Evolutionary conservation across 345 rosid species (phyloP).

Genomic region (Dipteronia dyeriana): DNA sequence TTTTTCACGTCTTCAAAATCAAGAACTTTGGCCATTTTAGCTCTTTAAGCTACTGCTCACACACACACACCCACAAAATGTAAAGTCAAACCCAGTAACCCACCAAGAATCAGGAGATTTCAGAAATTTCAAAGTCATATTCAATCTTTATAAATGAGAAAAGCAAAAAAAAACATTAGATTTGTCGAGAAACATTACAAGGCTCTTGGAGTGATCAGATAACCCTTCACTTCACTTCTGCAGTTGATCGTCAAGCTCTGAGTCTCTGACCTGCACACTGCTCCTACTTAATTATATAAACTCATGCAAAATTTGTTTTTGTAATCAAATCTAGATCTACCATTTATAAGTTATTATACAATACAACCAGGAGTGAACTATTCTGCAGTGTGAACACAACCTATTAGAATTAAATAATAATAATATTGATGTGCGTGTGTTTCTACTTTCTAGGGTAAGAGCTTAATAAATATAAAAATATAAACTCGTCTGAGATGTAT

Average conservation of each 20-base stretch:
- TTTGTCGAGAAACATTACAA: not conserved
- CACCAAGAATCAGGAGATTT: not conserved
- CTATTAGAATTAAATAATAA: too few relatives aligned
- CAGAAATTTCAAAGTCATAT: not conserved
- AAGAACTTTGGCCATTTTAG: slow-evolving; percentile 29
- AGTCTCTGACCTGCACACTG: too few relatives aligned
- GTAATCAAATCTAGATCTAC: too few relatives aligned
- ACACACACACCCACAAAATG: not conserved
- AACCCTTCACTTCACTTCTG: not conserved
- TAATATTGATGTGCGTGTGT: too few relatives aligned
- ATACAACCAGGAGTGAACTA: too few relatives aligned
- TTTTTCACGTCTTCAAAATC: slow-evolving; percentile 51
- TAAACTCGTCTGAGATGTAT: not conserved
- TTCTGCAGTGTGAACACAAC: too few relatives aligned
- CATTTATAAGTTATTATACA: too few relatives aligned
- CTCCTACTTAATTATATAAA: not conserved
- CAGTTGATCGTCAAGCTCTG: not conserved
- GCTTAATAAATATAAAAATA: too few relatives aligned
- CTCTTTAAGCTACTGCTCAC: slow-evolving; percentile 28
- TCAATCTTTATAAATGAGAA: not conserved
- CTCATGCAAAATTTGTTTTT: not conserved
- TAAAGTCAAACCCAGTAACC: not conserved
- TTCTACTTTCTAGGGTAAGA: too few relatives aligned
- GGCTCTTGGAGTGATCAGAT: not conserved
- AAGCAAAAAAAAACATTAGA: not conserved